Percentiles rank a stretch among this genome's conserved stretches.
Conservation (phyloP, 108 stramenopile species). For the Licmophora abbreviata region DNA sequence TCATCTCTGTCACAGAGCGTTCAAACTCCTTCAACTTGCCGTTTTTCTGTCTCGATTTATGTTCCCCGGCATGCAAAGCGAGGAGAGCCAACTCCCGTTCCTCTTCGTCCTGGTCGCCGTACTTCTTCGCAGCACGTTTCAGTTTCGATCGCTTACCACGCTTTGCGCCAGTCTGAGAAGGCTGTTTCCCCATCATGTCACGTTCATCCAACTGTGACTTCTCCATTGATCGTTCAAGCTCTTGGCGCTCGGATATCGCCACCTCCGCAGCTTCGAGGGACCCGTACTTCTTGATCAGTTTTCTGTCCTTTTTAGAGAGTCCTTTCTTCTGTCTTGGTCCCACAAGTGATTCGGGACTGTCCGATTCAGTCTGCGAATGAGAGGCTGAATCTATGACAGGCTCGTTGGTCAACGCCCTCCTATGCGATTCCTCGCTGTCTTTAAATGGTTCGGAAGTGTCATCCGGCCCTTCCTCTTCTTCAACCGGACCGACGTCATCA, state of each 20-base stretch:
- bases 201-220: neutral
- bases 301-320: conserved; percentile 55
- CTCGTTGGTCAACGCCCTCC: neutral
- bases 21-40: conserved; percentile 19
- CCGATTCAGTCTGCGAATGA: neutral
- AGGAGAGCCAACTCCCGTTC: conserved; percentile 88
- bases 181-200: conserved; percentile 47
- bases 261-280: conserved; percentile 50
- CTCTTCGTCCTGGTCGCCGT: conserved; percentile 96
- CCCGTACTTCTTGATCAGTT: conserved; percentile 65
- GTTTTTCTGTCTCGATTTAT: conserved; percentile 37
- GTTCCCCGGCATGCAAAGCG: conserved; percentile 82
- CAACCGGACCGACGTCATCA: too few species aligned
- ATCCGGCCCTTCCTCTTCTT: too few species aligned
- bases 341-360: too few species aligned
- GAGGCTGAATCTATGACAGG: neutral
- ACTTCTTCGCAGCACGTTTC: conserved; percentile 70
- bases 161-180: conserved; percentile 7
- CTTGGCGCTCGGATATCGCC: conserved; percentile 25
- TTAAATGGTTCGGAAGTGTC: too few species aligned
- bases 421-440: conserved; percentile 4
- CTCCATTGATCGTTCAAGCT: neutral
- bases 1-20: conserved; percentile 40
- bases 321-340: conserved; percentile 72
- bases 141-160: conserved; percentile 66